A percentile compares a stretch with the other conserved stretches of the same genome.
Conservation (phyloP, 306 rosid genomes). For the Trifolium pratense region DNA sequence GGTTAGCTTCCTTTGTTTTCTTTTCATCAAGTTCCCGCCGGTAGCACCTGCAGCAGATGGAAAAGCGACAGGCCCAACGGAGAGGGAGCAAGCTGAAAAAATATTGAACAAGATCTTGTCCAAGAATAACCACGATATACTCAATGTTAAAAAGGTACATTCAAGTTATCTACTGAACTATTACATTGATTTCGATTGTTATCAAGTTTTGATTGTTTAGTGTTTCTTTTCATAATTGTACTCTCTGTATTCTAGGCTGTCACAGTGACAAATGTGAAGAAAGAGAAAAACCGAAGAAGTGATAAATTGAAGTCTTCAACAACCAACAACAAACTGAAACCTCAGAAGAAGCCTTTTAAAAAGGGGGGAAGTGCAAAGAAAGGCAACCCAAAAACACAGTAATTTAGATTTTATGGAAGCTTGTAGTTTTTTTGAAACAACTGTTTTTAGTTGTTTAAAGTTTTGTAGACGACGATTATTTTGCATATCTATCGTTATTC, state of each 20-base stretch:
- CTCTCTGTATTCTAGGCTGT: conserved; percentile 63
- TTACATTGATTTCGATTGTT: conserved; percentile 19
- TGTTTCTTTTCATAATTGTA: neutral
- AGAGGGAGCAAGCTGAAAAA: conserved; percentile 83
- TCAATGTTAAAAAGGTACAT: conserved; percentile 76
- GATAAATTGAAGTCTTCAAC: conserved; percentile 52
- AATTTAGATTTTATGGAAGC: conserved; percentile 34
- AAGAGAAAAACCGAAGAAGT: conserved; percentile 62
- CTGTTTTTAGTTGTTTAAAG: conserved; percentile 30
- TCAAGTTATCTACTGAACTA: conserved; percentile 14
- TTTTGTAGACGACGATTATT: conserved; percentile 39
- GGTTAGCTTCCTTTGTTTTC: conserved; percentile 27
- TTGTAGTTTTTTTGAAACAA: conserved; percentile 29
- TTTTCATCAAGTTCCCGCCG: conserved; percentile 74
- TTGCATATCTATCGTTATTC: neutral
- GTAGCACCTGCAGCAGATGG: conserved; percentile 85
- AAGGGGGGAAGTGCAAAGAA: conserved; percentile 69
- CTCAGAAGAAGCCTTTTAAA: conserved; percentile 57
- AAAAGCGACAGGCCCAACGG: conserved; percentile 62
- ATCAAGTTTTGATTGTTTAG: neutral
- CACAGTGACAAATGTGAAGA: conserved; percentile 74
- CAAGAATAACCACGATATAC: conserved; percentile 81
- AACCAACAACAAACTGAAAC: conserved; percentile 67
- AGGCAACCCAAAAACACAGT: conserved; percentile 61
- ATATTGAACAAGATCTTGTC: conserved; percentile 84